A percentile compares a stretch with the other conserved stretches of the same genome.
These are phyloP conservation scores for Allium cepa DNA, from an alignment of 106 monocot species.

Conservation along the genomic window DNA sequence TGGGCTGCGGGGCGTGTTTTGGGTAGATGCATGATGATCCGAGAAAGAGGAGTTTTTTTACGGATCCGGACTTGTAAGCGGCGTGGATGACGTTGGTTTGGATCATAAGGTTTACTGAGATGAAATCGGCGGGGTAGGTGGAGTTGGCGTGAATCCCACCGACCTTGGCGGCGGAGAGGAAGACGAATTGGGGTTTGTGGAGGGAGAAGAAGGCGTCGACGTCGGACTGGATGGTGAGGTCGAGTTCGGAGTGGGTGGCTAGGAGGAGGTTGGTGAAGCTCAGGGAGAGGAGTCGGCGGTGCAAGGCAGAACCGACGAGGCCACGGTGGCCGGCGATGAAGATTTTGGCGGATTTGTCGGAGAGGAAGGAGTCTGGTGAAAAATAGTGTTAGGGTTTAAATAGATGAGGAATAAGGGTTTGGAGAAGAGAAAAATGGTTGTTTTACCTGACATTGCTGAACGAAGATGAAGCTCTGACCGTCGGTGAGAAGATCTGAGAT, in stretches of 20 bases:
- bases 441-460: conserved; percentile 5
- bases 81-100: conserved; percentile 94
- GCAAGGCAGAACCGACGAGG: conserved; percentile 84
- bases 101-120: conserved; percentile 90
- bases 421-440: neutral
- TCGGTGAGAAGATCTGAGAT: neutral
- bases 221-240: conserved; percentile 82
- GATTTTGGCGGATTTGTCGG: conserved; percentile 62
- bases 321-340: conserved; percentile 93
- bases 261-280: conserved; percentile 76
- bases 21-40: conserved; percentile 99
- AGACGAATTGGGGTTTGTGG: conserved; percentile 63
- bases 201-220: conserved; percentile 84
- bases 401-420: neutral
- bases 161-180: conserved; percentile 91
- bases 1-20: conserved; percentile 89
- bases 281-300: conserved; percentile 51
- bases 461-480: neutral
- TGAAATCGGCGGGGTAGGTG: conserved; percentile 92
- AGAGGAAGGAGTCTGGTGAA: conserved; percentile 39
- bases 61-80: conserved; percentile 42
- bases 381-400: conserved; percentile 2
- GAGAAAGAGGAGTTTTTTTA: conserved; percentile 76
- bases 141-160: conserved; percentile 98
- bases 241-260: conserved; percentile 73